Base-by-base conservation (phyloP, 345 rosid species). In the Rhodamnia argentea region DNA sequence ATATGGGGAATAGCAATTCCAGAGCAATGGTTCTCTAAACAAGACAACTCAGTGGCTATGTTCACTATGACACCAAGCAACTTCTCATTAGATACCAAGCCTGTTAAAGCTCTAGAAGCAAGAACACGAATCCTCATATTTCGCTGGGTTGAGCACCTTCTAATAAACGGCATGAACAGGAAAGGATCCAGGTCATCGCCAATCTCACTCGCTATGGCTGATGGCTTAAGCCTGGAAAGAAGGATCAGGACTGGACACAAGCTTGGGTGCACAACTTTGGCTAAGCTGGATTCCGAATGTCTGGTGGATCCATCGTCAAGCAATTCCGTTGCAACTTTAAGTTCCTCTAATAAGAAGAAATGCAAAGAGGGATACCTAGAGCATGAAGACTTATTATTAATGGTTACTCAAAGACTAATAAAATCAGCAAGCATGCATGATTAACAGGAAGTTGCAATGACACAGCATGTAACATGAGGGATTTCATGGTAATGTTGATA, bases 141-240 rank as follows among this genome's bases (percentile, higher is more conserved):
- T 89, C 93, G 92, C 90, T 97, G 98, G 53, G 92, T 96, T 87
- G 99, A 95, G 90, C 98, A 97, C 89, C 91, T 95, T 92, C 93
- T 92, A 86, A 96, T 95, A 92, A 97, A 96, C 56, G 96, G 97
- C 98, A 97, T 93, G 92, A 97, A 93, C 51, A 96, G 85, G 90
- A 95, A 96, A 4, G 99, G 99, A 90, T 97, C 99, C 89, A 97
- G 93, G 84, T 91, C 93, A 91, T 95, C 98, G 81, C 98, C 98
- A 87, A 90, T 89, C 93, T 97, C 96, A 88, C 97, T 93, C 16
- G 98, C 94, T 84, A 94, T 90, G 82, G 99, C 85, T 85, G 99
- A 96, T 85, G 99, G 98, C 93, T 95, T 97, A 83, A 97, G 98
- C 93, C 98, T 94, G 70, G 98, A 96, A 89, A 97, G 90, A 88